A percentile compares a stretch with the other conserved stretches of the same genome.
phyloP scores from a whole-genome alignment of 768 basidiomycete genomes.

The Tylopilus sp. region DNA sequence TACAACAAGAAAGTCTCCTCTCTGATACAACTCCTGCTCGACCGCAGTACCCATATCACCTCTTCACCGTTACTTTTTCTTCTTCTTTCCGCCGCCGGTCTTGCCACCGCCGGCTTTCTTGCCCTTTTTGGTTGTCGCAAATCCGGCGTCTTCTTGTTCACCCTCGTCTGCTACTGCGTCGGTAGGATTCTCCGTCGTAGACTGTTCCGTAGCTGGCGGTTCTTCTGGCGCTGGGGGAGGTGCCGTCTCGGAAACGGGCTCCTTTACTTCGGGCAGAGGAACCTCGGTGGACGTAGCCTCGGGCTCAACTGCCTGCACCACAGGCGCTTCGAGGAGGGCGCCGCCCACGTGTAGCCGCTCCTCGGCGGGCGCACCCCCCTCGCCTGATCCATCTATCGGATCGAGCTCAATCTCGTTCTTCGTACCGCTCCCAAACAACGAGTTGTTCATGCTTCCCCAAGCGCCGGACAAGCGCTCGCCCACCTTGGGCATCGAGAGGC shows the following conservation, averaged over 20 bases:
- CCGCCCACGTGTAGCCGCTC: neutral
- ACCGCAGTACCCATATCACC: conserved; percentile 1
- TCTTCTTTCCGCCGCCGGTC: neutral
- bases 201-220: neutral
- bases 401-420: conserved; percentile 4
- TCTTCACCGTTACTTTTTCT: conserved; percentile 10
- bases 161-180: conserved; percentile 2
- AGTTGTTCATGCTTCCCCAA: neutral
- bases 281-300: neutral
- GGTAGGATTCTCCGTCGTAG: conserved; percentile 12
- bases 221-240: neutral
- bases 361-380: neutral
- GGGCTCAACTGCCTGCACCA: neutral
- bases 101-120: conserved; percentile 3
- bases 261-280: neutral
- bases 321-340: neutral
- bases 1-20: neutral
- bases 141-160: neutral
- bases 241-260: neutral
- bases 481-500: neutral
- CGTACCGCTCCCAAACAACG: conserved; percentile 3
- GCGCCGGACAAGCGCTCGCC: neutral
- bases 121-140: neutral
- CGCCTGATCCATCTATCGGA: neutral
- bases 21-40: neutral